Evolutionary conservation across 495 filamentous ascomycete species (phyloP), one percentile per base, ranked within the genome.

Genomic region (Penicillium bovifimosum): DNA sequence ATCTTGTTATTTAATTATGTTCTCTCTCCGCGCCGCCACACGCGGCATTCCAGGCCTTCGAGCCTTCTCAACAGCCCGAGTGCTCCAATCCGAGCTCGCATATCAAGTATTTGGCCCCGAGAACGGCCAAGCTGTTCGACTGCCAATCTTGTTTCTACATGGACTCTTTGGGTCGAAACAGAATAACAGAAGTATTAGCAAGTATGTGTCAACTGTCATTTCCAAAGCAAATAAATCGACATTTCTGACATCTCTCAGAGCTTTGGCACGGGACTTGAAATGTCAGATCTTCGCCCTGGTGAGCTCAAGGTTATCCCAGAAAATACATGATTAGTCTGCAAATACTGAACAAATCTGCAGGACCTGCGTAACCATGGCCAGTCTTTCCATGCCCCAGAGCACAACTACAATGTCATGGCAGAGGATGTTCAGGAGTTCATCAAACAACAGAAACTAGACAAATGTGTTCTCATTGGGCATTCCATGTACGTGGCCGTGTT

Each of bases 351-450:
- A 0, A 29, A 6, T 2, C 18, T 34, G 42, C 43, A 95, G 90
- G 93, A 98, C 66, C 80, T 97, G 6, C 81, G 93, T 47, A 98
- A 97, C 61, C 95, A 97, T 77, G 95, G 95, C 53, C 85, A 95
- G 11, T 92, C 88, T 11, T 85, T 88, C 11, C 91, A 96, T 66
- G 67, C 83, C 54, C 72, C 72, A 11, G 75, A 74, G 9, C 93
- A 98, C 64, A 85, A 91, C 73, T 98, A 97, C 70, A 69, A 72
- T 26, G 78, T 81, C 41, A 93, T 97, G 83, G 90, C 92, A 4
- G 85, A 86, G 47, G 93, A 98, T 60, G 82, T 96, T 7, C 82
- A 84, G 45, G 74, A 81, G 50, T 97, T 98, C 68, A 86, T 98
- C 49, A 55, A 78, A 1, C 68, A 88, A 46, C 87, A 95, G 67